Evolutionary conservation across 75 land plant species (phyloP).

Genomic region (Cupressus sempervirens): DNA sequence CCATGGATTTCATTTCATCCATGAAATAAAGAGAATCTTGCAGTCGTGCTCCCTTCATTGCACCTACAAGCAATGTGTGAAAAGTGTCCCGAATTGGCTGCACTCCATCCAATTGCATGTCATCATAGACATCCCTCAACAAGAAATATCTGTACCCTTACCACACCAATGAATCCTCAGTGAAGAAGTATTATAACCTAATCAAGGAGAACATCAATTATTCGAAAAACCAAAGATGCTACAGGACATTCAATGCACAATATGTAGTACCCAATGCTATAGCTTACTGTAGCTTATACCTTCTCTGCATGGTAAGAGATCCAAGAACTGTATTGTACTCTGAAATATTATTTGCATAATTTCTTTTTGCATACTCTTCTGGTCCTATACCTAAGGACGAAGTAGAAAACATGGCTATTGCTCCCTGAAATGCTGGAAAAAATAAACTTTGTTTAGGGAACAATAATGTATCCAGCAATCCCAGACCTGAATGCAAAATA

Average conservation of each 20-base stretch:
- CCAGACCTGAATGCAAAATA: constrained; percentile 1
- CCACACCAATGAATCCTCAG: constrained; percentile 6
- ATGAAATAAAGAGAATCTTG: constrained; percentile 84
- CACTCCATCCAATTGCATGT: constrained; percentile 90
- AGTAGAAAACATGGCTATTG: neutral
- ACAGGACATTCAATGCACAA: neutral
- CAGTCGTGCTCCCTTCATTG: constrained; percentile 82
- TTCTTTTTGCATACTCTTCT: constrained; percentile 52
- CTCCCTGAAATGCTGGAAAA: neutral
- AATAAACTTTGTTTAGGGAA: constrained; percentile 6
- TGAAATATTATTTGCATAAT: constrained; percentile 72
- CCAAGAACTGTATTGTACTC: constrained; percentile 74
- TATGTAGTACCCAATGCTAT: neutral
- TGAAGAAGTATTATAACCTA: no score
- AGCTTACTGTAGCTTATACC: constrained; percentile 23
- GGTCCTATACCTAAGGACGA: constrained; percentile 14
- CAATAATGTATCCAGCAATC: neutral
- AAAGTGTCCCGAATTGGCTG: constrained; percentile 73
- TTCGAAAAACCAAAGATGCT: neutral
- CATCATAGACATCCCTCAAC: constrained; percentile 90
- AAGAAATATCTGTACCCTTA: constrained; percentile 45
- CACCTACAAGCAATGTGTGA: constrained; percentile 58
- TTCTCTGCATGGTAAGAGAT: constrained; percentile 50
- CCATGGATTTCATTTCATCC: constrained; percentile 91
- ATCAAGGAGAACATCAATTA: neutral